These are phyloP conservation scores for Chlamydomonas urium DNA, from an alignment of 139 green algal species.

Conservation along the genomic window DNA sequence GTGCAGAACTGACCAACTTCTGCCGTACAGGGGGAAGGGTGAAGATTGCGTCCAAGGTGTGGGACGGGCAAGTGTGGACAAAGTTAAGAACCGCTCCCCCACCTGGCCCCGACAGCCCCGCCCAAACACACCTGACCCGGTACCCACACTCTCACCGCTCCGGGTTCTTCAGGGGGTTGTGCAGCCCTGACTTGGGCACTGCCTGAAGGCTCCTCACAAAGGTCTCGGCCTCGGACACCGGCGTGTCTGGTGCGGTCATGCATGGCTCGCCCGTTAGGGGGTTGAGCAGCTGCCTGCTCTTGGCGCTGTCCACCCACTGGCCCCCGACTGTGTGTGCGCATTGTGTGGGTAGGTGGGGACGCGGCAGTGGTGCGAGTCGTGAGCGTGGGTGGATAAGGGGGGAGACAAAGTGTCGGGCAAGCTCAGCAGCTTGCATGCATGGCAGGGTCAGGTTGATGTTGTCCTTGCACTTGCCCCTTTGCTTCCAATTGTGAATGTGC, in stretches of 20 bases:
- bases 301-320: slow-evolving; percentile 48
- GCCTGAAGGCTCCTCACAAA: slow-evolving; percentile 73
- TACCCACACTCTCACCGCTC: slow-evolving; percentile 73
- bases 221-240: slow-evolving; percentile 51
- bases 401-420: no score
- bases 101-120: background rate
- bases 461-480: no score
- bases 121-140: no score
- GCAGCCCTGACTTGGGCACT: slow-evolving; percentile 80
- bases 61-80: background rate
- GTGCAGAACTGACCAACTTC: background rate
- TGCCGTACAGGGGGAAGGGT: background rate
- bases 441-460: no score
- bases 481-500: no score
- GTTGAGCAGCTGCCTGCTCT: slow-evolving; percentile 61
- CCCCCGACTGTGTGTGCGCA: slow-evolving; percentile 72
- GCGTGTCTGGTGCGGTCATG: slow-evolving; percentile 65
- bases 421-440: no score
- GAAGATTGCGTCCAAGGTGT: background rate
- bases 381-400: no score
- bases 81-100: background rate
- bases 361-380: no score
- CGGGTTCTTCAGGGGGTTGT: slow-evolving; percentile 92
- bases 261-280: slow-evolving; percentile 79
- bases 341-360: no score